Evolutionary conservation across 495 filamentous ascomycete genomes (phyloP).

Genomic region (Terfezia claveryi): DNA sequence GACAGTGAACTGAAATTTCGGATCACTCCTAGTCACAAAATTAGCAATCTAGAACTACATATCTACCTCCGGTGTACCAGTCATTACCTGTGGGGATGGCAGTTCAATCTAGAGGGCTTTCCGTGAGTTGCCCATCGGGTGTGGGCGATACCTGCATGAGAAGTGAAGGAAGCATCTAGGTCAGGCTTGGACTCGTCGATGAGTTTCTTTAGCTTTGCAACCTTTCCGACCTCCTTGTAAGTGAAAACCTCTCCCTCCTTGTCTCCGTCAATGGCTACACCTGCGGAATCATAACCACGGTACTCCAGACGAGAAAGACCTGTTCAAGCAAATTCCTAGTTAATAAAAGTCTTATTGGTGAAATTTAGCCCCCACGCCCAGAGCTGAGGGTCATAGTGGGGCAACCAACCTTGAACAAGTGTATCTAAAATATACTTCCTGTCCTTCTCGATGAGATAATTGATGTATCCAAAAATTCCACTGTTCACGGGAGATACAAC

Average conservation of each 20-base stretch:
- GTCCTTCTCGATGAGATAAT: slow-evolving; percentile 82
- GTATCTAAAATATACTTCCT: slow-evolving; percentile 84
- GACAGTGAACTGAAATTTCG: slow-evolving; percentile 83
- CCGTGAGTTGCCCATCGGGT: slow-evolving; percentile 98
- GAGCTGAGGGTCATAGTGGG: slow-evolving; percentile 4
- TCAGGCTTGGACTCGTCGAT: slow-evolving; percentile 66
- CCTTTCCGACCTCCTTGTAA: slow-evolving; percentile 98
- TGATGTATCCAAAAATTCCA: slow-evolving; percentile 98
- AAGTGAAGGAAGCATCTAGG: slow-evolving; percentile 80
- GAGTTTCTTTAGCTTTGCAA: slow-evolving; percentile 82
- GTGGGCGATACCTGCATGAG: slow-evolving; percentile 93
- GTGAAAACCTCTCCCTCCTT: slow-evolving; percentile 95
- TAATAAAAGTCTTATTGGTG: slow-evolving; percentile 3
- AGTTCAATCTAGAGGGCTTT: slow-evolving; percentile 77
- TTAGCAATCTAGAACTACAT: slow-evolving; percentile 1
- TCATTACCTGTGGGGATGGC: slow-evolving; percentile 82
- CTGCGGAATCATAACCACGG: slow-evolving; percentile 92
- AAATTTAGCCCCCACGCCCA: slow-evolving; percentile 2
- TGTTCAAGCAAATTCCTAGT: slow-evolving; percentile 19
- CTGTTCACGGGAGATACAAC: slow-evolving; percentile 24
- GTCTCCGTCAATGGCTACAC: slow-evolving; percentile 87
- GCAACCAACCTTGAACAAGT: slow-evolving; percentile 65
- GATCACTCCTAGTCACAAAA: slow-evolving; percentile 29
- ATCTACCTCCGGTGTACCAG: slow-evolving; percentile 8
- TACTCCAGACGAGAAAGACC: slow-evolving; percentile 79